phyloP scores from a whole-genome alignment of 2,329 filamentous ascomycete genomes.

The Pleurostoma richardsiae region DNA sequence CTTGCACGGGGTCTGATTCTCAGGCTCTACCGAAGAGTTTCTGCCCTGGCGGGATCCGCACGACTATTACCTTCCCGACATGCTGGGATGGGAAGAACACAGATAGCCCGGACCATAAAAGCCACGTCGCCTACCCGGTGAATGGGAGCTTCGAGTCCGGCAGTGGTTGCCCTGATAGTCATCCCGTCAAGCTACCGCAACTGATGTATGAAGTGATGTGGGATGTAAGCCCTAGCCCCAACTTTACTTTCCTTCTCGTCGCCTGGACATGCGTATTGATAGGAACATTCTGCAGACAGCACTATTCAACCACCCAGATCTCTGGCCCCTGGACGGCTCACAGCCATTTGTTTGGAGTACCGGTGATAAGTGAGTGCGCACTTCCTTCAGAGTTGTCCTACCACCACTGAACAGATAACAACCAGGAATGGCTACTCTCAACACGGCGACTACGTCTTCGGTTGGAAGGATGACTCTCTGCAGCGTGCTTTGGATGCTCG shows the following conservation, averaged over 20 bases:
- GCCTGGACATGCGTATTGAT: too few species aligned
- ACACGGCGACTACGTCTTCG: constrained; percentile 35
- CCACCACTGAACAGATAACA: too few species aligned
- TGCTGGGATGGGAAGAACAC: constrained; percentile 52
- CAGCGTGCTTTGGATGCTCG: constrained; percentile 33
- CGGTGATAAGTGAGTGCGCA: constrained; percentile 13
- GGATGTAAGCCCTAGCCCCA: constrained; percentile 18
- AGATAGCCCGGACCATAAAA: constrained; percentile 38
- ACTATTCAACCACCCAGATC: constrained; percentile 24
- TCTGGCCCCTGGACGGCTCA: constrained; percentile 13
- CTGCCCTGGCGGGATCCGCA: constrained; percentile 34
- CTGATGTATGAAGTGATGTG: constrained; percentile 41
- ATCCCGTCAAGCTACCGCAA: constrained; percentile 37
- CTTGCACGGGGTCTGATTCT: constrained; percentile 24
- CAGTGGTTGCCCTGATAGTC: constrained; percentile 28
- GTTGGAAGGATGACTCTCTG: constrained; percentile 33
- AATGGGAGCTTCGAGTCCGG: constrained; percentile 20
- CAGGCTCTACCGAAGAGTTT: constrained; percentile 28
- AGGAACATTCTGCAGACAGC: constrained; percentile 15
- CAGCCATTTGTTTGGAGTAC: constrained; percentile 21
- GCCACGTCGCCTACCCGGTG: constrained; percentile 39
- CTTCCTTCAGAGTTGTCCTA: background rate
- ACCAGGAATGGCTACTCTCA: constrained; percentile 14
- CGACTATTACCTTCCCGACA: constrained; percentile 33
- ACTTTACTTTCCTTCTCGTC: too few species aligned